Evolutionary conservation across 2,329 filamentous ascomycete genomes (phyloP), one percentile per base, ranked within the genome.

Genomic region (Penicillium hesseltinei): DNA sequence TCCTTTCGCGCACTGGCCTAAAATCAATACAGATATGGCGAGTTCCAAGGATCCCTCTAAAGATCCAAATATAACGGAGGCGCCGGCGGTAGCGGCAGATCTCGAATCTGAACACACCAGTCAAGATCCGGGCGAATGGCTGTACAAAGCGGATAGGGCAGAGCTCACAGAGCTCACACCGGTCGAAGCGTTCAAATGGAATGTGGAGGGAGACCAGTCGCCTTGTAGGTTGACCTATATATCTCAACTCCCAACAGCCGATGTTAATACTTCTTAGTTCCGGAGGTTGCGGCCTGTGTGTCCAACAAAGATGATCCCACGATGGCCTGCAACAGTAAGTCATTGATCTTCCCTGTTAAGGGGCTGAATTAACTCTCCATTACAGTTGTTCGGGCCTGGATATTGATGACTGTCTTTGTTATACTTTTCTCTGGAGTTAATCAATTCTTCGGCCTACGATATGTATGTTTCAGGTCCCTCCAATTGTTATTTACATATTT

Each of bases 261-360:
- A n/a, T 33, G 54, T 21, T 59, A 23, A 62, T 29, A 17, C 36
- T 19, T 5, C 49, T 29, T 48, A 74, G 72, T 75, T 49, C 72
- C 72, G 10, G 72, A 75, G 55, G 72, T 75, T 31, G 72, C 72
- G 13, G 69, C 72, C 35, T 74, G 72, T 63, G 72, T 74, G 2
- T 61, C 68, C 2, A 74, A 74, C 42, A 74, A 69, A 19, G 71
- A 73, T 58, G 70, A 72, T 38, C 67, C 71, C 8, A 70, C 42
- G 7, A 64, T 69, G 13, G 61, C 66, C 2, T 74, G 71, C 62
- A 74, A 65, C 39, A 74, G 71, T 73, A 29, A 29, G 40, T 25
- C 1, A 29, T 21, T 59, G 61, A 56, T 19, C 3, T 15, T 5
- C 3, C 7, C 5, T 1, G 19, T 25, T n/a, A 13, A 17, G 4